Evolutionary conservation across 2,329 filamentous ascomycete species (phyloP).

Genomic region (Myriosclerotinia scirpicola): DNA sequence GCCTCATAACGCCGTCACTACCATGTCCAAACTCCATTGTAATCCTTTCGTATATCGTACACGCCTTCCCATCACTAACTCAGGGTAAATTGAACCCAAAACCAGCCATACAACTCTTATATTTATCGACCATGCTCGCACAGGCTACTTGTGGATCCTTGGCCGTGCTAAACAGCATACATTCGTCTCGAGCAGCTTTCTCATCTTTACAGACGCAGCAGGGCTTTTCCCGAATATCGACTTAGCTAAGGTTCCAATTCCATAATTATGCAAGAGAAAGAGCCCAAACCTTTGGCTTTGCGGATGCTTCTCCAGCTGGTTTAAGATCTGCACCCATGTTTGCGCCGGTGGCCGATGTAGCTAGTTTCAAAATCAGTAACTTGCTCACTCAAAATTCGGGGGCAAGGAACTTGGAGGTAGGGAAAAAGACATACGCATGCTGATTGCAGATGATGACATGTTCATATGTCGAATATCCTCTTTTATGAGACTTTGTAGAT

Average conservation of each 20-base stretch:
- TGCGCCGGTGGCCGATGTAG: constrained; percentile 31
- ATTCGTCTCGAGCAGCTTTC: constrained; percentile 90
- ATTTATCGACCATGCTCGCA: constrained; percentile 77
- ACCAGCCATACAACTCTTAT: constrained; percentile 87
- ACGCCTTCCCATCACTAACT: constrained; percentile 2
- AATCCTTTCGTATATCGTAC: constrained; percentile 16
- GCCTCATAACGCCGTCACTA: constrained; percentile 31
- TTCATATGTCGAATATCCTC: constrained; percentile 27
- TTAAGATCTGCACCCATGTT: constrained; percentile 36
- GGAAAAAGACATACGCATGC: constrained; percentile 36
- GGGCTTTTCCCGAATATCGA: constrained; percentile 55
- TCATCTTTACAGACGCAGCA: constrained; percentile 98
- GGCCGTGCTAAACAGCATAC: constrained; percentile 94
- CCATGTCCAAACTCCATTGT: constrained; percentile 30
- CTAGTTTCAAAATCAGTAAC: constrained; percentile 31
- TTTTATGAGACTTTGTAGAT: constrained; percentile 29
- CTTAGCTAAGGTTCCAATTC: constrained; percentile 16
- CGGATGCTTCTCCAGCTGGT: constrained; percentile 31
- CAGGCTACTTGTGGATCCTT: constrained; percentile 83
- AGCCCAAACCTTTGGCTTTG: constrained; percentile 34
- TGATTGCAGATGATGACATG: constrained; percentile 36
- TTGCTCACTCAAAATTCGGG: constrained; percentile 5
- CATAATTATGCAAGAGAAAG: neutral
- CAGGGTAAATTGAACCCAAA: constrained; percentile 73
- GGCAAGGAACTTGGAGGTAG: neutral